These are phyloP conservation scores for Ciborinia camelliae DNA, from an alignment of 2,329 filamentous ascomycete species.

Conservation along the genomic window DNA sequence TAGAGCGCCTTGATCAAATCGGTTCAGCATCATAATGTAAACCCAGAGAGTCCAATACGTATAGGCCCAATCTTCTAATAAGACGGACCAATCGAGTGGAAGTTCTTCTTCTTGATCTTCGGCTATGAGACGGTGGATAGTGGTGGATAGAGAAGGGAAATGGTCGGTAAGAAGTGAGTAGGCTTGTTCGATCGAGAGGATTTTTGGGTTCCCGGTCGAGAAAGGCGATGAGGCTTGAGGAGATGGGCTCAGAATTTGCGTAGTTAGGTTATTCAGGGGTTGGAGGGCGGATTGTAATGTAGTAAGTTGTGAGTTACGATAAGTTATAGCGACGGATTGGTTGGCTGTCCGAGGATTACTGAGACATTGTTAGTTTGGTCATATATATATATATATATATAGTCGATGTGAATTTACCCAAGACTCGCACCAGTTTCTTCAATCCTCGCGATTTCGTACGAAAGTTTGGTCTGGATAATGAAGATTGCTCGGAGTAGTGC, in stretches of 20 bases:
- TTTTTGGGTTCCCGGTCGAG: constrained; percentile 29
- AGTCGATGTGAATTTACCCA: constrained; percentile 12
- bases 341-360: constrained; percentile 29
- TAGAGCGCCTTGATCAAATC: constrained; percentile 8
- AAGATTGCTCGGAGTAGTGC: constrained; percentile 22
- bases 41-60: constrained; percentile 33
- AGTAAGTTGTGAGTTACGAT: constrained; percentile 27
- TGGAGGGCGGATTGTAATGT: constrained; percentile 23
- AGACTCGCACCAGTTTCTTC: constrained; percentile 17
- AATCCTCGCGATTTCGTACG: constrained; percentile 24
- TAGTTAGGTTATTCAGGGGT: constrained; percentile 13
- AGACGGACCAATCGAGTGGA: constrained; percentile 29
- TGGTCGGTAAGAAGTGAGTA: constrained; percentile 25
- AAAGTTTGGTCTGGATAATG: constrained; percentile 27
- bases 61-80: constrained; percentile 31
- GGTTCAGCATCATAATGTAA: constrained; percentile 20
- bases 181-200: constrained; percentile 30
- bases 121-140: constrained; percentile 24
- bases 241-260: neutral
- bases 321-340: constrained; percentile 30
- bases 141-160: constrained; percentile 20
- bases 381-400: neutral
- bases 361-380: constrained; percentile 15
- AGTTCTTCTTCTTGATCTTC: constrained; percentile 32
- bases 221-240: neutral